A percentile compares a stretch with the other conserved stretches of the same genome.
Conservation (phyloP, 768 basidiomycete species). For the Suillus tomentosus region DNA sequence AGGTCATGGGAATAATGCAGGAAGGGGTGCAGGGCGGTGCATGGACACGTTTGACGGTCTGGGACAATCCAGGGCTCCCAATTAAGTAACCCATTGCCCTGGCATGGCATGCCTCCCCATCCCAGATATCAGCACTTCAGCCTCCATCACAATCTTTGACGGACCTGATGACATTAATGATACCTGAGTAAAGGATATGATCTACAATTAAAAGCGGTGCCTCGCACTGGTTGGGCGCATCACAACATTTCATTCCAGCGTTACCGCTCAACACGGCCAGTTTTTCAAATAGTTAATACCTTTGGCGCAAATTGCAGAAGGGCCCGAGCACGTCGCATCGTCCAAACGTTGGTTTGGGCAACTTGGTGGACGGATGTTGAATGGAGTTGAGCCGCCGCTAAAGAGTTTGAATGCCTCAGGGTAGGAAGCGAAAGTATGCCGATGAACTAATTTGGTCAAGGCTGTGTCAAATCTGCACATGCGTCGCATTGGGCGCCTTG, state of each 20-base stretch:
- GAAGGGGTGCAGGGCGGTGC: neutral
- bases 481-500: neutral
- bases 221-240: neutral
- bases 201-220: conserved; percentile 1
- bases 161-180: conserved; percentile 1
- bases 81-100: neutral
- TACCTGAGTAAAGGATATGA: neutral
- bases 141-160: neutral
- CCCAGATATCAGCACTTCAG: neutral
- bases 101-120: too few species aligned
- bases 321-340: neutral
- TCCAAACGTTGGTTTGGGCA: neutral
- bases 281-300: neutral
- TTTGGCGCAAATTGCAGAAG: neutral
- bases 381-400: too few species aligned
- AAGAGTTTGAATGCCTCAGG: too few species aligned
- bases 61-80: neutral
- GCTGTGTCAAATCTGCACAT: neutral
- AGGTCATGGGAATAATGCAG: neutral
- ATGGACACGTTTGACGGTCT: neutral
- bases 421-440: too few species aligned
- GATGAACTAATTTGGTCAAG: neutral
- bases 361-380: neutral
- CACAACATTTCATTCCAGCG: neutral
- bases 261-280: neutral